Percentiles rank a stretch among this genome's conserved stretches.
These are phyloP conservation scores for Saturnispora sekii DNA, from an alignment of 805 yeast species.

Conservation along the genomic window DNA sequence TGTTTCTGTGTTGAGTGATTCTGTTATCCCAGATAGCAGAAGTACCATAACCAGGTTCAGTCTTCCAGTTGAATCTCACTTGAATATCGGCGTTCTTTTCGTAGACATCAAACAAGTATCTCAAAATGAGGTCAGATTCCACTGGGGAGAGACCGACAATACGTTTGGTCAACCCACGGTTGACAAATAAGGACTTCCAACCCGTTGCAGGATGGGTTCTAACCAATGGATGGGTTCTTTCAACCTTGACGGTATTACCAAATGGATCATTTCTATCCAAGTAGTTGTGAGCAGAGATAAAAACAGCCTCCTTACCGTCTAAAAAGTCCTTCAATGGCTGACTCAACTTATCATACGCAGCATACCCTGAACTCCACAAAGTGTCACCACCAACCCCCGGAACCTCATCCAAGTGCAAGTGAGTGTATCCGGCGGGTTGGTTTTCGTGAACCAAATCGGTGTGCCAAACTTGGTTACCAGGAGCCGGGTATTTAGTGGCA, in stretches of 20 bases:
- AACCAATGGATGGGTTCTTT: conserved; percentile 49
- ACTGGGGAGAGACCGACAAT: conserved; percentile 43
- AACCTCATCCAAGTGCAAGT: conserved; percentile 42
- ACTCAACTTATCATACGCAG: conserved; percentile 45
- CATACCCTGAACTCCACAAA: conserved; percentile 47
- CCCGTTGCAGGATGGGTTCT: conserved; percentile 62
- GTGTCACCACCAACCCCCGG: conserved; percentile 49
- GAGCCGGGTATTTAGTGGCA: conserved; percentile 5
- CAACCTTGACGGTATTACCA: conserved; percentile 36
- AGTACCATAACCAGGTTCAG: conserved; percentile 31
- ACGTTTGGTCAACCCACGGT: conserved; percentile 39
- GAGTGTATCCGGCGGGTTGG: conserved; percentile 49
- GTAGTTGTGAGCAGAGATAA: conserved; percentile 32
- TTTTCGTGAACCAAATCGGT: conserved; percentile 42
- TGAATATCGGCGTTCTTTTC: conserved; percentile 48
- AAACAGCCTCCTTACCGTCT: conserved; percentile 42
- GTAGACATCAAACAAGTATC: conserved; percentile 35
- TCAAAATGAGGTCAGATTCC: conserved; percentile 40
- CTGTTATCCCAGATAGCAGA: conserved; percentile 45
- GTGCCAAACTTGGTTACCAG: conserved; percentile 34
- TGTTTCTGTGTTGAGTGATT: conserved; percentile 34
- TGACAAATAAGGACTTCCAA: conserved; percentile 46
- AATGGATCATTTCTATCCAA: conserved; percentile 35
- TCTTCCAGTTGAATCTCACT: conserved; percentile 41
- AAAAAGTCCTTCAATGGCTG: conserved; percentile 40